These are phyloP conservation scores for Chlorella sp. DNA, from an alignment of 139 green algal genomes.

Conservation along the genomic window DNA sequence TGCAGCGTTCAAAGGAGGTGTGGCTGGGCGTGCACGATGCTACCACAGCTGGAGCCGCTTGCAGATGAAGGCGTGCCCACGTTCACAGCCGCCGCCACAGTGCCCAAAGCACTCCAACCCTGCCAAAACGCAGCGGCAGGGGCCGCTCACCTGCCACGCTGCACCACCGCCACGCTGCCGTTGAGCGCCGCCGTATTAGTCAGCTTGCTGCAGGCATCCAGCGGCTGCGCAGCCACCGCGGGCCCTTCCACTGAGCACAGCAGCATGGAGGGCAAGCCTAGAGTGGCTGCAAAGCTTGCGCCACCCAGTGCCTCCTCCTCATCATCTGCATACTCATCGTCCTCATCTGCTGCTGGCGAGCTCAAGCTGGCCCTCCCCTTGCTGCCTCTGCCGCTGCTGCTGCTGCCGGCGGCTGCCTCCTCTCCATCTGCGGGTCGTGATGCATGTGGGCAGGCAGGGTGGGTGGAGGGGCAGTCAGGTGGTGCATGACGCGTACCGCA, in stretches of 20 bases:
- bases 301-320: not conserved
- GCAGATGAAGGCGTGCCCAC: too few species aligned
- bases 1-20: not conserved
- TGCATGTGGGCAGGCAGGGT: too few species aligned
- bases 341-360: not conserved
- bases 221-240: constrained; percentile 42
- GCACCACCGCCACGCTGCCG: constrained; percentile 55
- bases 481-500: too few species aligned
- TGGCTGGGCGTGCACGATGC: not conserved
- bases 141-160: constrained; percentile 42
- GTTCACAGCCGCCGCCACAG: too few species aligned
- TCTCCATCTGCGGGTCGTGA: not conserved
- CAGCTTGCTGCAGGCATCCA: constrained; percentile 45
- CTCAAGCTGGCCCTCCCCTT: not conserved
- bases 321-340: not conserved
- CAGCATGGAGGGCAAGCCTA: not conserved
- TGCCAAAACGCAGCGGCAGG: not conserved
- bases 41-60: not conserved
- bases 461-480: too few species aligned
- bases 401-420: not conserved
- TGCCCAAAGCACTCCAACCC: not conserved
- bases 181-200: constrained; percentile 16
- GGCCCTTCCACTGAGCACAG: constrained; percentile 17
- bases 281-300: not conserved
- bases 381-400: constrained; percentile 7